Conservation (phyloP, 2,329 filamentous ascomycete genomes). For the Alternaria tenuissima region DNA sequence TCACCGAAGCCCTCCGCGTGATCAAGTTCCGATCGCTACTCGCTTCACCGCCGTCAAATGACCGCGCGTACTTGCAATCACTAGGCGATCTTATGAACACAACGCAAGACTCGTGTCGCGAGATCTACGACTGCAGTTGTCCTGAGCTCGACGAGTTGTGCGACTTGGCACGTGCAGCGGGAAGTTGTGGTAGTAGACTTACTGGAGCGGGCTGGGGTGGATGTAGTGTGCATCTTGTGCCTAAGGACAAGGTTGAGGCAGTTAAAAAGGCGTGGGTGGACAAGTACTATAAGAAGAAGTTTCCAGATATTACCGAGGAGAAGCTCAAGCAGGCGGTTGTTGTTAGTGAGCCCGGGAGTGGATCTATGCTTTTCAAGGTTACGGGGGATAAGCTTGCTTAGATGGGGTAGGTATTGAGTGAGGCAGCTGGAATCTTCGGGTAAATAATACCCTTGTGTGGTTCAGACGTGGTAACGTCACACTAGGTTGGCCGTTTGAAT, state of each 20-base stretch:
- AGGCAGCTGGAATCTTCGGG: too few species aligned
- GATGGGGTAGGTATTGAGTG: neutral
- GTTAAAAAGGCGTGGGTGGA: slow-evolving; percentile 80
- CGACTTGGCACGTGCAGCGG: slow-evolving; percentile 76
- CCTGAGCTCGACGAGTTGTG: slow-evolving; percentile 92
- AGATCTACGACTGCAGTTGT: slow-evolving; percentile 90
- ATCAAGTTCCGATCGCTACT: slow-evolving; percentile 82
- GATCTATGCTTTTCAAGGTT: slow-evolving; percentile 57
- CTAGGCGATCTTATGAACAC: slow-evolving; percentile 88
- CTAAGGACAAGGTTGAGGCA: slow-evolving; percentile 78
- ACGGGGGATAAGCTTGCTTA: slow-evolving; percentile 42
- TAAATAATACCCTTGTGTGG: neutral
- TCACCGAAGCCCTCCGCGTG: slow-evolving; percentile 86
- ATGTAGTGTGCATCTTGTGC: slow-evolving; percentile 92
- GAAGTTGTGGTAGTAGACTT: slow-evolving; percentile 83
- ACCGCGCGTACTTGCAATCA: slow-evolving; percentile 71
- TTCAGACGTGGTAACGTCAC: neutral
- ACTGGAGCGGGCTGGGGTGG: slow-evolving; percentile 98
- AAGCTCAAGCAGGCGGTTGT: slow-evolving; percentile 82
- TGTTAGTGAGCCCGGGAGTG: slow-evolving; percentile 85
- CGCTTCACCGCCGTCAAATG: slow-evolving; percentile 53
- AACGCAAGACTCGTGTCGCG: slow-evolving; percentile 86
- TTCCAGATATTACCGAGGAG: slow-evolving; percentile 72
- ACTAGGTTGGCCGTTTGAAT: neutral
- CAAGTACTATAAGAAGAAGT: slow-evolving; percentile 82